Evolutionary conservation across 768 basidiomycete species (phyloP).

Genomic region (Lepiota venenata): DNA sequence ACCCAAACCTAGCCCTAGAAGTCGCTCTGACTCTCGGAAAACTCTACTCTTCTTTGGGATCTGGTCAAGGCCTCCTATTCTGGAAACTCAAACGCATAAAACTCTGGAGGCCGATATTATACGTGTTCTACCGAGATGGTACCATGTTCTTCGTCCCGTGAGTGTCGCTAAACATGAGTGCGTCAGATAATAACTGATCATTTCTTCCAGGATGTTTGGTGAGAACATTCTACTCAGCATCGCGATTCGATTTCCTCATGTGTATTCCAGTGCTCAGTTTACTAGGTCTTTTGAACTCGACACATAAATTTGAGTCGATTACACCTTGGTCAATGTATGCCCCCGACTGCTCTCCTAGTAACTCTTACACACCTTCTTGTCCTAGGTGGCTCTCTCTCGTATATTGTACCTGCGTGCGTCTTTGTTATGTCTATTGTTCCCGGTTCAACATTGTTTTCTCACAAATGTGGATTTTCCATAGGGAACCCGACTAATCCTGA

Average conservation of each 20-base stretch:
- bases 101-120: constrained; percentile 3
- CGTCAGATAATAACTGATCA: not conserved
- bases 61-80: not conserved
- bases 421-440: not conserved
- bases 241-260: not conserved
- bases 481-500: constrained; percentile 3
- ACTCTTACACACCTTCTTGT: not conserved
- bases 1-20: not conserved
- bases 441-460: not conserved
- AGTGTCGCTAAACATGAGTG: not conserved
- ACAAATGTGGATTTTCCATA: not conserved
- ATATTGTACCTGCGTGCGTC: constrained; percentile 5
- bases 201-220: not conserved
- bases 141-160: constrained; percentile 6
- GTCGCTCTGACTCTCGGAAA: constrained; percentile 3
- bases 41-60: not conserved
- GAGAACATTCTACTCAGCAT: not conserved
- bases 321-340: constrained; percentile 4
- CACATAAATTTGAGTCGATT: not conserved
- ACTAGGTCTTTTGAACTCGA: not conserved
- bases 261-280: not conserved
- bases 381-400: constrained; percentile 7
- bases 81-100: not conserved
- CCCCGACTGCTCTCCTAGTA: not conserved
- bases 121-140: constrained; percentile 8